phyloP scores from a whole-genome alignment of 2,329 filamentous ascomycete species.

The Didymella pomorum region DNA sequence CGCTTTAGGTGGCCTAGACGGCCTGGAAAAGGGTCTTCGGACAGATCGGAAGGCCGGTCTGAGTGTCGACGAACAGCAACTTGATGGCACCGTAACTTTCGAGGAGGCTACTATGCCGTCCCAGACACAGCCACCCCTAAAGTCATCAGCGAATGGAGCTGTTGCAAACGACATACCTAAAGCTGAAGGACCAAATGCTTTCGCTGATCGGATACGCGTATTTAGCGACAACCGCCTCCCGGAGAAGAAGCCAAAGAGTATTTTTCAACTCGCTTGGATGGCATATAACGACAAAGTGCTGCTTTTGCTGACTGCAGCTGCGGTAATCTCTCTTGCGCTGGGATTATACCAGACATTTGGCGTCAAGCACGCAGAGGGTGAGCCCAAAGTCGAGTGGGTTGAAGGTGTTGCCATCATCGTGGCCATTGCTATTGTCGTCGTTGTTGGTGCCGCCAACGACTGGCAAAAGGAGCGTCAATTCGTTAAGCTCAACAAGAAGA shows the following conservation, averaged over 20 bases:
- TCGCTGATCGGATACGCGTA: conserved; percentile 73
- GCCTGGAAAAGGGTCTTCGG: conserved; percentile 76
- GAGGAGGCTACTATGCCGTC: conserved; percentile 63
- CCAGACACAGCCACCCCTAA: conserved; percentile 26
- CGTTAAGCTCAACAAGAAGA: conserved; percentile 80
- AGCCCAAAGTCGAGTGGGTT: conserved; percentile 75
- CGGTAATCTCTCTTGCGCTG: conserved; percentile 75
- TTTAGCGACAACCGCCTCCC: conserved; percentile 76
- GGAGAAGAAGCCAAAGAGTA: conserved; percentile 72
- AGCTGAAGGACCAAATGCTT: conserved; percentile 32
- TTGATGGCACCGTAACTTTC: conserved; percentile 73
- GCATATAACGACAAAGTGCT: conserved; percentile 84
- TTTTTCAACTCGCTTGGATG: conserved; percentile 78
- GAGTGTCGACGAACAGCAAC: conserved; percentile 70
- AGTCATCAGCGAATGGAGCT: conserved; percentile 26
- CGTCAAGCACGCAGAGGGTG: conserved; percentile 60
- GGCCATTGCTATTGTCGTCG: conserved; percentile 77
- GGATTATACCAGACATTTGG: conserved; percentile 77
- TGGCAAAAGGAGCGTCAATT: conserved; percentile 85
- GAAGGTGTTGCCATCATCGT: conserved; percentile 82
- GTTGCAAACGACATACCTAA: conserved; percentile 2
- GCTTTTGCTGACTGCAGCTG: conserved; percentile 61
- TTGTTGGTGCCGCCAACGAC: conserved; percentile 80
- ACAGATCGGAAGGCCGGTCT: conserved; percentile 71
- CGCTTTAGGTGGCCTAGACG: conserved; percentile 74